Evolutionary conservation across 2,329 filamentous ascomycete species (phyloP), one percentile per base, ranked within the genome.

Genomic region (Alternaria incomplexa): DNA sequence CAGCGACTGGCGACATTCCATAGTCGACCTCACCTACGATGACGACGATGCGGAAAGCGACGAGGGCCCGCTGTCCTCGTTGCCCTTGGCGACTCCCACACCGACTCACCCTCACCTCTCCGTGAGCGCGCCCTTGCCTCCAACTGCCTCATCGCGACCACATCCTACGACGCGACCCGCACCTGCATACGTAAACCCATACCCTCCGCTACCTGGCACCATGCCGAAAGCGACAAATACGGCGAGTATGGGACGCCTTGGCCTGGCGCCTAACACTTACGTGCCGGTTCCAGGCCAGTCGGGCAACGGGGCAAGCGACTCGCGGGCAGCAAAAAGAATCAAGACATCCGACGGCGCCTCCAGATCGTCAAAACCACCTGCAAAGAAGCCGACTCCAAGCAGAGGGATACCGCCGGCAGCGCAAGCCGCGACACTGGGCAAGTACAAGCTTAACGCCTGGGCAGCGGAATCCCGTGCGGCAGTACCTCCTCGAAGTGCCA

Each of bases 1-100:
- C 47, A 76, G 73, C 60, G 58, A 66, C 61, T 52, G 62, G 62
- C 26, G 61, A 36, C 59, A 61, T 12, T 26, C 44, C 6, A 58
- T 73, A 44, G 59, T 77, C 32, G 73, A 75, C 58, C 68, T 75
- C 4, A 76, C 74, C 0, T 23, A 60, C 23, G 67, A 73, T 23
- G 70, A 72, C 10, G 66, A 69, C 32, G 65, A 71, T 15, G 58
- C 60, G 12, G 61, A 63, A 7, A 56, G 26, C 26, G 46, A 61
- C 28, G 22, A 52, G 13, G 32, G 23, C 5, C 17, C 45, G 15
- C 47, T 48, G 5, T 20, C 12, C 20, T 45, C 53, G 10, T 15
- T 56, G 17, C 30, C 52, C 13, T 6, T 30, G 26, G 43, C 45
- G 28, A 26, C 13, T 7, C 3, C 20, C 13, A 52, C 28, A 6